Conservation (phyloP, 192 early-diverging fungal genomes). For the Rhizophlyctis rosea region DNA sequence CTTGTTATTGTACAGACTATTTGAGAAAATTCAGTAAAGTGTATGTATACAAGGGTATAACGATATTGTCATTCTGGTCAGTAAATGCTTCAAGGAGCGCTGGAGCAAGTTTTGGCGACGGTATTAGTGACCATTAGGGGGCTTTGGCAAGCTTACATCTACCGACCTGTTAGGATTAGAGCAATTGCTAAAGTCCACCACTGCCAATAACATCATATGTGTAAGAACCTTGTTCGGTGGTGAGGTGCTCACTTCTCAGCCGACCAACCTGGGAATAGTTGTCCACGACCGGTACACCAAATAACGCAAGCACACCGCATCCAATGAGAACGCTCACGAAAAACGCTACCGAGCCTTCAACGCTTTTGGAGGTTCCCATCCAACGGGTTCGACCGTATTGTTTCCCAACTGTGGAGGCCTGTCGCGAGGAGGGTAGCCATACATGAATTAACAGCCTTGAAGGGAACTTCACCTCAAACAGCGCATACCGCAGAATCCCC, state of each 20-base stretch:
- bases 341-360: slow-evolving; percentile 88
- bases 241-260: no score
- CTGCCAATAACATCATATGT: slow-evolving; percentile 38
- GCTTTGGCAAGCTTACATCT: neutral
- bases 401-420: slow-evolving; percentile 84
- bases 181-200: neutral
- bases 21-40: slow-evolving; percentile 8
- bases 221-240: no score
- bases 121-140: neutral
- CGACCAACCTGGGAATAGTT: no score
- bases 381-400: slow-evolving; percentile 67
- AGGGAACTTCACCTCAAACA: neutral
- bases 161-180: slow-evolving; percentile 12
- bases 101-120: slow-evolving; percentile 13
- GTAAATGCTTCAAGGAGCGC: slow-evolving; percentile 82
- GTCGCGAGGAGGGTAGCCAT: neutral
- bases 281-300: slow-evolving; percentile 19
- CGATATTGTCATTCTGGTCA: slow-evolving; percentile 92
- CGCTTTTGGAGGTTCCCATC: slow-evolving; percentile 72
- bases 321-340: slow-evolving; percentile 50
- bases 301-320: slow-evolving; percentile 9
- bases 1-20: neutral
- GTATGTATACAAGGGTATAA: slow-evolving; percentile 77
- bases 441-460: neutral
- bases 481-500: slow-evolving; percentile 74